A percentile compares a stretch with the other conserved stretches of the same genome.
Conservation (phyloP, 495 filamentous ascomycete genomes). For the Aeminium ludgeri region DNA sequence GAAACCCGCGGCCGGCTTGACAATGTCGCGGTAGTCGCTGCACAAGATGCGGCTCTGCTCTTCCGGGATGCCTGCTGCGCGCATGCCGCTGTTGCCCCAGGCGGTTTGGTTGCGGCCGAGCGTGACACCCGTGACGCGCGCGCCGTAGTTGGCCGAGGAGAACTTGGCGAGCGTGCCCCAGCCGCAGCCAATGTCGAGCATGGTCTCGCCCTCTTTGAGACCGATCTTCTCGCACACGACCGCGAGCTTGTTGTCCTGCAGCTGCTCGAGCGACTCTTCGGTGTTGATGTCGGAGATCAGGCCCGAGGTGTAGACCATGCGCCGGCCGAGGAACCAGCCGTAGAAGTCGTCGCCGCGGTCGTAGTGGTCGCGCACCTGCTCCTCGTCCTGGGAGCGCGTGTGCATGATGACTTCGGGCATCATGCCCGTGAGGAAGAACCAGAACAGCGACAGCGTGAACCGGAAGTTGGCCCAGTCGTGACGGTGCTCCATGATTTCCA, state of each 20-base stretch:
- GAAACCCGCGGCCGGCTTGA: slow-evolving; percentile 48
- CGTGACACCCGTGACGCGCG: slow-evolving; percentile 61
- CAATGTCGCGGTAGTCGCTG: slow-evolving; percentile 75
- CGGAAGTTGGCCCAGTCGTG: slow-evolving; percentile 78
- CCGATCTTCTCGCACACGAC: slow-evolving; percentile 75
- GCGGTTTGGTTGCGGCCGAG: slow-evolving; percentile 72
- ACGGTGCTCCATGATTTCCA: slow-evolving; percentile 66
- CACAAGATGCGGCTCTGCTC: slow-evolving; percentile 60
- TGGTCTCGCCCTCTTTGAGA: slow-evolving; percentile 48
- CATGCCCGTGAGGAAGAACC: slow-evolving; percentile 54
- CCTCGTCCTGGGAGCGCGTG: slow-evolving; percentile 64
- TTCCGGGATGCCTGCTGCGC: slow-evolving; percentile 49
- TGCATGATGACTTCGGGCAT: slow-evolving; percentile 65
- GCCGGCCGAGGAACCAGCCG: slow-evolving; percentile 74
- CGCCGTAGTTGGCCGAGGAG: slow-evolving; percentile 62
- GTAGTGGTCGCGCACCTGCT: slow-evolving; percentile 77
- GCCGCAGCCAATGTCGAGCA: slow-evolving; percentile 76
- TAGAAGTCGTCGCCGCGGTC: slow-evolving; percentile 83
- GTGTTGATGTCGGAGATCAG: slow-evolving; percentile 58
- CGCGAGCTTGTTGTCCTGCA: slow-evolving; percentile 80
- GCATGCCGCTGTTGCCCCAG: slow-evolving; percentile 62
- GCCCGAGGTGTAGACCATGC: slow-evolving; percentile 82
- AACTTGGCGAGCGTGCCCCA: slow-evolving; percentile 76
- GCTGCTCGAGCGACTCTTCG: slow-evolving; percentile 66
- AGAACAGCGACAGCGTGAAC: slow-evolving; percentile 56